Evolutionary conservation across 306 rosid genomes (phyloP).

Genomic region (Ammopiptanthus mongolicus): DNA sequence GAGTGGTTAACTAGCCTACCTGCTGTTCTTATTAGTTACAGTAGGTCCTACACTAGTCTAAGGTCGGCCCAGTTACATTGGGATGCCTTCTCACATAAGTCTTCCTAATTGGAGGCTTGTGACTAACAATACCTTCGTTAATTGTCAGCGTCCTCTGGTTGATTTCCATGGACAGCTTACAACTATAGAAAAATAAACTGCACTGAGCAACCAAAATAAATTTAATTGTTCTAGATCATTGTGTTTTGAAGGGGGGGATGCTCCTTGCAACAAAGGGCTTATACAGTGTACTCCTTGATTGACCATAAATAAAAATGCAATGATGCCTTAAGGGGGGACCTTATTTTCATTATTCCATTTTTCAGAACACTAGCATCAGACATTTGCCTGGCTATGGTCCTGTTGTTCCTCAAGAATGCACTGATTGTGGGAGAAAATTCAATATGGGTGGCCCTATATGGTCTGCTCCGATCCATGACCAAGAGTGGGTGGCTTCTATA

Average conservation of each 20-base stretch:
- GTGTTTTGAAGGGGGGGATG: not conserved
- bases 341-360: conserved; percentile 8
- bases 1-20: too few relatives aligned
- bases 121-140: too few relatives aligned
- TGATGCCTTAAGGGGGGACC: not conserved
- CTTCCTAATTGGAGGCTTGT: too few relatives aligned
- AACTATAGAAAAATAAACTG: not conserved
- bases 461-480: conserved; percentile 96
- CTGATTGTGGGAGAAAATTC: conserved; percentile 86
- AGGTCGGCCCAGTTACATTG: too few relatives aligned
- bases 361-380: conserved; percentile 77
- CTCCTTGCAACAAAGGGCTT: not conserved
- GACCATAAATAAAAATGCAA: not conserved
- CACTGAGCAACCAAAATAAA: not conserved
- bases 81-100: too few relatives aligned
- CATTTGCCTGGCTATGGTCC: conserved; percentile 94
- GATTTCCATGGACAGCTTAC: not conserved
- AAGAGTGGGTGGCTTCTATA: conserved; percentile 87
- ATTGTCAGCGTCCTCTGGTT: not conserved
- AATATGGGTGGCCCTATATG: conserved; percentile 98
- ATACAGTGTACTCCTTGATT: not conserved
- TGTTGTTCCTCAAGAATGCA: conserved; percentile 80
- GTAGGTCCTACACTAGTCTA: too few relatives aligned
- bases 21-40: too few relatives aligned
- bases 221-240: not conserved